Percentiles rank a stretch among this genome's conserved stretches.
Evolutionary conservation across 257 asterid species (phyloP).

Genomic region (Nicotiana tomentosiformis): DNA sequence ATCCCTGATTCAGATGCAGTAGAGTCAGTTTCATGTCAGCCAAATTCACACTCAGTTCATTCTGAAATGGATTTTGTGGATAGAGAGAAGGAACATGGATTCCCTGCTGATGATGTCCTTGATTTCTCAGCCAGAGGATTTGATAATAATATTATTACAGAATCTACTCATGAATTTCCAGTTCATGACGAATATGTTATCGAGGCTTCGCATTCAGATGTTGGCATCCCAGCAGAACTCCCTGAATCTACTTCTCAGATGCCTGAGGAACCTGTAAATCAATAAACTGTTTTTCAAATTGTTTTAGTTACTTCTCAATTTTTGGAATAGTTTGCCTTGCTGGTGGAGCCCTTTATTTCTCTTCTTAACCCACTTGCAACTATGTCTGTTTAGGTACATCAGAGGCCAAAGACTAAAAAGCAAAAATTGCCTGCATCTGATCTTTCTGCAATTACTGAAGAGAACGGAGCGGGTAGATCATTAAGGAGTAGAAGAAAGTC

Average conservation of each 20-base stretch:
- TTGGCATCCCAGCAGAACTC: constrained; percentile 21
- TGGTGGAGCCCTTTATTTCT: background rate
- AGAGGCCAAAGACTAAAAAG: constrained; percentile 44
- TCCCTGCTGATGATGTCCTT: constrained; percentile 34
- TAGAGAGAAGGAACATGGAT: constrained; percentile 27
- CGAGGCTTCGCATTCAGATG: constrained; percentile 32
- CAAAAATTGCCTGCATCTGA: constrained; percentile 19
- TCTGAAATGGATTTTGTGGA: constrained; percentile 30
- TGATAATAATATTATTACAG: constrained; percentile 26
- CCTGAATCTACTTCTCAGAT: constrained; percentile 32
- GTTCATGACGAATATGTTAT: constrained; percentile 33
- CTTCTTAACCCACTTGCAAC: constrained; percentile 6
- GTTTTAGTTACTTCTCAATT: background rate
- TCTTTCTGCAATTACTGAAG: constrained; percentile 33
- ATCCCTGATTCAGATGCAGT: constrained; percentile 13
- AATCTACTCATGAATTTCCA: constrained; percentile 33
- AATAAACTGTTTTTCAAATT: constrained; percentile 7
- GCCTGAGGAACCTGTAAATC: constrained; percentile 49
- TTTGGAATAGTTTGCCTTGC: background rate
- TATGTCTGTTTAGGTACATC: constrained; percentile 38
- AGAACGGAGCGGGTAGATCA: constrained; percentile 32
- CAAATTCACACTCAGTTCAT: constrained; percentile 21
- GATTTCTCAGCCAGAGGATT: constrained; percentile 48
- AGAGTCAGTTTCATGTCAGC: constrained; percentile 21
- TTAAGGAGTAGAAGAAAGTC: constrained; percentile 40